Percentiles rank a stretch among this genome's conserved stretches.
Conservation (phyloP, 2,329 filamentous ascomycete genomes). For the Penicillium digitatum region DNA sequence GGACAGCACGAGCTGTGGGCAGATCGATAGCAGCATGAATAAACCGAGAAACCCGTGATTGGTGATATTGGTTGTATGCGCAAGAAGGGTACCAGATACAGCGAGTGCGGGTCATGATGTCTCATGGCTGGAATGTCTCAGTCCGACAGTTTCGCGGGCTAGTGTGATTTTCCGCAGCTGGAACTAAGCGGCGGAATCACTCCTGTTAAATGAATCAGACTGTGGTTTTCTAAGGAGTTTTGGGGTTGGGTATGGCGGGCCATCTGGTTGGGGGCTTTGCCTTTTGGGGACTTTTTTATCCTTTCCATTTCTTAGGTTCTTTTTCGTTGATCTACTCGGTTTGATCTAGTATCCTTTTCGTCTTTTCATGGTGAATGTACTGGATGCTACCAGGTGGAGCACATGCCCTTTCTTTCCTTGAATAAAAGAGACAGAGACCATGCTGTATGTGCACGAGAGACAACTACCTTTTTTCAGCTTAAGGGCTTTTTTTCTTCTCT, state of each 20-base stretch:
- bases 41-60: constrained; percentile 17
- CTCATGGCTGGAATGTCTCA: background rate
- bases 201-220: background rate
- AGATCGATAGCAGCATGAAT: constrained; percentile 11
- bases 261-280: background rate
- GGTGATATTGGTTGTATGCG: background rate
- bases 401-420: background rate
- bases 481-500: background rate
- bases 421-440: background rate
- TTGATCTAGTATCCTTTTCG: background rate
- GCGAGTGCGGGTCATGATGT: background rate
- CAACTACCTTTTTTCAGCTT: background rate
- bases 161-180: no score
- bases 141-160: background rate
- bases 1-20: constrained; percentile 19
- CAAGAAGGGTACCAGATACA: background rate
- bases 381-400: background rate
- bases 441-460: background rate
- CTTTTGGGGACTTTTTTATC: background rate
- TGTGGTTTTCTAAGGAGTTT: background rate
- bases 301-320: background rate
- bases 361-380: background rate
- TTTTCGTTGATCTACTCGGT: background rate
- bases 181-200: background rate
- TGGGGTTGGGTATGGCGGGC: background rate